Evolutionary conservation across 441 rosid genomes (phyloP), one percentile per base, ranked within the genome.

Genomic region (Eutrema salsugineum): DNA sequence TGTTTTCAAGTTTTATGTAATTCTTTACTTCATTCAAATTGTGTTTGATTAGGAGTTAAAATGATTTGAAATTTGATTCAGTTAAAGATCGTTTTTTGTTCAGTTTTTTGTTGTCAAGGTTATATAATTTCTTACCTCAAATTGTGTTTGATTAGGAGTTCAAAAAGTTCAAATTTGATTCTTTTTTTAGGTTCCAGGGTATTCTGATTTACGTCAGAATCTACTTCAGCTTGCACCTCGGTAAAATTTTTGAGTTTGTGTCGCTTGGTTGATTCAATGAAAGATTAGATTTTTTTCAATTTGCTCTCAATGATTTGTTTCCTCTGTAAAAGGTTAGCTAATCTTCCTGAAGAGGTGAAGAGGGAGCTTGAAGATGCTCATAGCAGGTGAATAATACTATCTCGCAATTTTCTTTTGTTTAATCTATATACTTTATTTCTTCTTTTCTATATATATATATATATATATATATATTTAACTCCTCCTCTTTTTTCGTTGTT

Each of bases 291-390:
- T 20, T 32, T 40, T 43, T 8, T n/a, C n/a, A 5, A 19, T 19
- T 38, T 47, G 8, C 6, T 50, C 8, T 39, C 9, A 59, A 28
- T 30, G 39, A 19, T 55, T 54, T 67, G 22, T 5, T 67, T 62
- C 49, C 40, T 72, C 54, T 60, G 42, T 40, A 78, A 78, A 17
- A 94, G 97, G 82, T 73, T 94, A 79, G 99, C 97, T 65, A 67
- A 66, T 50, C 84, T 94, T 82, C 94, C 97, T 30, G 88, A 85
- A 74, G 96, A 92, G 73, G 84, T 80, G 32, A 92, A 90, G 82
- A 86, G 77, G 75, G 91, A 86, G 77, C 96, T 92, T 65, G 99
- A 92, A 88, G 94, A 94, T 86, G 88, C 89, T 49, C 78, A 68
- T 68, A 94, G 97, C 76, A 89, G 97, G 99, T 91, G 77, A 79